Evolutionary conservation across 345 rosid genomes (phyloP).

Genomic region (Pistacia vera): DNA sequence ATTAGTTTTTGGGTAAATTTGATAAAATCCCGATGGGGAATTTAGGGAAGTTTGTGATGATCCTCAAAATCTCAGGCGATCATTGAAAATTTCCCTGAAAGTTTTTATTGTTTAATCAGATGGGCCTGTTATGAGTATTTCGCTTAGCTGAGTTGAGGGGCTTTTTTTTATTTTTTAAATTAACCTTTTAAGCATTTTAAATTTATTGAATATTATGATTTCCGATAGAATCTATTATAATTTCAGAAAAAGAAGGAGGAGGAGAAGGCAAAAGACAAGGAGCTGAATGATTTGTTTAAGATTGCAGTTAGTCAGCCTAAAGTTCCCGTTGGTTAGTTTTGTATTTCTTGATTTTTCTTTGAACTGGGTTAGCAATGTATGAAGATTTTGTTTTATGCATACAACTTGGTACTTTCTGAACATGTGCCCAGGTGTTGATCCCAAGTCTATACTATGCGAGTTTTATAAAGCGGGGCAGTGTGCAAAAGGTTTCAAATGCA

Average conservation of each 20-base stretch:
- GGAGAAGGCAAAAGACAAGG: conserved; percentile 59
- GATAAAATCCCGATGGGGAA: too few relatives aligned
- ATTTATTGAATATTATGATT: neutral
- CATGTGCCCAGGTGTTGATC: conserved; percentile 63
- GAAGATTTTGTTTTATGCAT: neutral
- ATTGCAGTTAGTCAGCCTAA: conserved; percentile 75
- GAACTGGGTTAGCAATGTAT: neutral
- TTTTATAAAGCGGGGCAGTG: conserved; percentile 71
- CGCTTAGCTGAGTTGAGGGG: neutral
- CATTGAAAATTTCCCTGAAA: too few relatives aligned
- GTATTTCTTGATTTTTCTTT: neutral
- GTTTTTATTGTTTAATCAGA: neutral
- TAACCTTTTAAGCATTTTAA: neutral
- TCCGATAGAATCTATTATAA: neutral
- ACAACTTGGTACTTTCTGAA: neutral
- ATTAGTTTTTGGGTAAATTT: neutral
- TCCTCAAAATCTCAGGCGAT: neutral
- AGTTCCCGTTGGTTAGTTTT: conserved; percentile 55
- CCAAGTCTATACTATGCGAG: conserved; percentile 71
- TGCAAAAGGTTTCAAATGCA: conserved; percentile 69
- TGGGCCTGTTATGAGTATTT: neutral
- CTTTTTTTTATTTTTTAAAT: neutral
- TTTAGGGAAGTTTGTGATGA: neutral
- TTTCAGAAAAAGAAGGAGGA: conserved; percentile 67
- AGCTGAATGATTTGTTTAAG: conserved; percentile 69